Conservation (phyloP, 768 basidiomycete genomes). For the Gelatoporia subvermispora region DNA sequence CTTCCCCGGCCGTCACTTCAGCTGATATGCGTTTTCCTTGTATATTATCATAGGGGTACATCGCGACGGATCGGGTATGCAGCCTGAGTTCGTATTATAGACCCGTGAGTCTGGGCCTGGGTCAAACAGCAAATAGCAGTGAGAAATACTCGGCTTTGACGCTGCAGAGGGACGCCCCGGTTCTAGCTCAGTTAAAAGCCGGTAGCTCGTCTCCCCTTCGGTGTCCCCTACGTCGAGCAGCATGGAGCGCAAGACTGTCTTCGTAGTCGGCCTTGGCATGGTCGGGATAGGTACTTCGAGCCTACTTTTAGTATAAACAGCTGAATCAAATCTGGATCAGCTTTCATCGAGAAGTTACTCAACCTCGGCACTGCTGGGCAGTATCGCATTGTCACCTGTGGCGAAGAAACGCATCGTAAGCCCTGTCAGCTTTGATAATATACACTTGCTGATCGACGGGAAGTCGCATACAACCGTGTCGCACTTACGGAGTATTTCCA, state of each 20-base stretch:
- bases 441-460: not conserved
- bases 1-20: no score
- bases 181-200: not conserved
- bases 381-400: constrained; percentile 55
- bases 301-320: not conserved
- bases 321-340: constrained; percentile 22
- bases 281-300: constrained; percentile 47
- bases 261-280: constrained; percentile 54
- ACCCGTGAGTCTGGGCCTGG: no score
- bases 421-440: constrained; percentile 11
- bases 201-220: not conserved
- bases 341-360: constrained; percentile 68
- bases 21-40: no score
- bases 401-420: constrained; percentile 42
- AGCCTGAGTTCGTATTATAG: no score
- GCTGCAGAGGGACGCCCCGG: no score
- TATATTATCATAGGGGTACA: no score
- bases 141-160: not conserved
- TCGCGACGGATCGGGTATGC: no score
- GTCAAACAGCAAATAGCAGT: no score
- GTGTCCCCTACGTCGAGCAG: not conserved
- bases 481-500: constrained; percentile 58
- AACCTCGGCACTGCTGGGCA: constrained; percentile 43
- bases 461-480: constrained; percentile 55
- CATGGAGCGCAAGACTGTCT: constrained; percentile 25